Evolutionary conservation across 2,329 filamentous ascomycete species (phyloP), one percentile per base, ranked within the genome.

Genomic region (Pyrenophora tritici-repentis): DNA sequence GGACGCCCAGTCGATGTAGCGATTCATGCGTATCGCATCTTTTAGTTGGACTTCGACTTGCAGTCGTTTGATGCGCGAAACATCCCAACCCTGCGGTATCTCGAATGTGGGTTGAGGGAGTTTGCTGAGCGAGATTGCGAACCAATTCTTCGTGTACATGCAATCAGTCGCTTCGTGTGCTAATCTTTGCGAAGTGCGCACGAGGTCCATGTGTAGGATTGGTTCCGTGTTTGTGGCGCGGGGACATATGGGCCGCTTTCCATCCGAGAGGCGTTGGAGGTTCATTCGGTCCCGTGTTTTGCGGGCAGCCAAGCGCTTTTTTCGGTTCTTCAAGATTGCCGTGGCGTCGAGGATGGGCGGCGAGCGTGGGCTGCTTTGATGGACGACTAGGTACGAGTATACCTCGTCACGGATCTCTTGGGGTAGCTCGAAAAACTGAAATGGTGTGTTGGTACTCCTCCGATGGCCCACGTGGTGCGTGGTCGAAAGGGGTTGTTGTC

Each of bases 1-100:
- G 3, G 60, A 53, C 0, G 46, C 35, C 67, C 67, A 70, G 50
- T 70, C 61, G n/a, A 68, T 56, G 33, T 68, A 68, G 20, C 55
- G 62, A 45, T 68, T 68, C 67, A 69, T 70, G 13, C 66, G 53
- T 41, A 64, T 57, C 6, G 66, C 55, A n/a, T 70, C 66, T 34
- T 70, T 70, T 6, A 70, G 43, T 31, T 69, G 65, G 0, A 70
- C 17, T 26, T 69, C 66, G 4, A 69, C 45, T 26, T 68, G 62
- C 24, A 70, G 41, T 26, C 53, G 53, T 18, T 60, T 68, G 42
- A 69, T 58, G 6, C 58, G 57, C 14, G 41, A 48, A 12, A 58
- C 55, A 16, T 67, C 50, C 67, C 66, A 70, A 17, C 67, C 65
- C 12, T 50, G 42, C 2, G 67, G 67, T 1, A 54, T 51, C 14